phyloP scores from a whole-genome alignment of 352 stramenopile genomes.

The Phytopythium vexans region DNA sequence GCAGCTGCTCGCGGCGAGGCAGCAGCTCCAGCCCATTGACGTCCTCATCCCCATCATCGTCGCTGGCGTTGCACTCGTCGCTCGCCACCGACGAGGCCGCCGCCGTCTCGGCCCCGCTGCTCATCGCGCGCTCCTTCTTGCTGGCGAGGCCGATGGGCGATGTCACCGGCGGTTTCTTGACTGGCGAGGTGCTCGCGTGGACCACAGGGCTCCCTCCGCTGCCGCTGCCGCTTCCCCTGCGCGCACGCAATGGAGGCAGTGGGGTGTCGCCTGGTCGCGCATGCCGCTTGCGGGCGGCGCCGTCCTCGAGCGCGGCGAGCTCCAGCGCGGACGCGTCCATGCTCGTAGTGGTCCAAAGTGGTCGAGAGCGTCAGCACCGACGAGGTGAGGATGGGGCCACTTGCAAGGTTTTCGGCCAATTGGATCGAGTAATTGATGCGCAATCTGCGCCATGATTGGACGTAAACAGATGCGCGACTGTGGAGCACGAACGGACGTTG shows the following conservation, averaged over 20 bases:
- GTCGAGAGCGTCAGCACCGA: background rate
- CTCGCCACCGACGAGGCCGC: constrained; percentile 4
- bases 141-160: no score
- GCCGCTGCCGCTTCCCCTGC: no score
- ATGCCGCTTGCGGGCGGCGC: constrained; percentile 3
- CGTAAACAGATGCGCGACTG: background rate
- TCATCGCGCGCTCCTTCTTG: background rate
- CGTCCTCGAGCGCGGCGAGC: background rate
- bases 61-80: constrained; percentile 7
- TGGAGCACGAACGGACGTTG: background rate
- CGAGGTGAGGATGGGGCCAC: background rate
- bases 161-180: no score
- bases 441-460: background rate
- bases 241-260: background rate
- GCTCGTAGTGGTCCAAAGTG: no score
- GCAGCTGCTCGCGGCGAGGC: constrained; percentile 35
- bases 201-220: no score
- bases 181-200: no score
- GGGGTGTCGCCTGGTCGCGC: background rate
- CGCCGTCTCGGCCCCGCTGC: constrained; percentile 2
- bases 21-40: constrained; percentile 3
- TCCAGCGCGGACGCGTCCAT: no score
- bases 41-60: constrained; percentile 10
- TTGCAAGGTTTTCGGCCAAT: background rate
- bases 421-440: no score